Percentiles rank a stretch among this genome's conserved stretches.
phyloP scores from a whole-genome alignment of 441 rosid genomes.

The Adansonia grandidieri region DNA sequence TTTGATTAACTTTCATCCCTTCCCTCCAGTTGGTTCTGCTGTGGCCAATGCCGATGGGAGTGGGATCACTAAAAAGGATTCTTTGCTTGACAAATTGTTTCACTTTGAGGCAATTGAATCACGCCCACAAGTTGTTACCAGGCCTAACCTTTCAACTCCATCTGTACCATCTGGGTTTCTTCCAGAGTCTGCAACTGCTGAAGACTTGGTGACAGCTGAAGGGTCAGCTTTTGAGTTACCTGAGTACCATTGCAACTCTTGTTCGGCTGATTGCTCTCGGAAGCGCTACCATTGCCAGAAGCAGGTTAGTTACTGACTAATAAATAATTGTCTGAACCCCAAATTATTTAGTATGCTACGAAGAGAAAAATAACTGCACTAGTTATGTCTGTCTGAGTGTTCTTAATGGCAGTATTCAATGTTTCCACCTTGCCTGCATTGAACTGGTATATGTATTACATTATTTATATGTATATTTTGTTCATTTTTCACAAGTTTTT shows the following conservation, averaged over 20 bases:
- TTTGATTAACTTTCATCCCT: conserved; percentile 93
- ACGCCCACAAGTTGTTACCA: conserved; percentile 47
- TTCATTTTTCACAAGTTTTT: not conserved
- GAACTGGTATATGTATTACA: not conserved
- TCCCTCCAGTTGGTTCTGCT: conserved; percentile 53
- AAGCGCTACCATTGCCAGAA: conserved; percentile 98
- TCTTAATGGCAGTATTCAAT: not conserved
- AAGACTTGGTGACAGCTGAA: conserved; percentile 75
- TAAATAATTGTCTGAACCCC: not conserved
- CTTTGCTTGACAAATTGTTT: conserved; percentile 69
- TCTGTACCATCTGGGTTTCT: conserved; percentile 60
- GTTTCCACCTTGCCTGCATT: not conserved
- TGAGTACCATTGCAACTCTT: conserved; percentile 83
- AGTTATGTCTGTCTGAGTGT: not conserved
- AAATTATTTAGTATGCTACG: not conserved
- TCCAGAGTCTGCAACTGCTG: conserved; percentile 72
- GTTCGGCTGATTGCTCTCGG: conserved; percentile 98
- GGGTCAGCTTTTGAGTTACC: conserved; percentile 76
- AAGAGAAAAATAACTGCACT: not conserved
- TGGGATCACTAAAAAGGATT: conserved; percentile 48
- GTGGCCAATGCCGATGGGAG: conserved; percentile 42
- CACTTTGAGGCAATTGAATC: conserved; percentile 66
- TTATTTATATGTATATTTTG: not conserved
- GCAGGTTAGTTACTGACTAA: conserved; percentile 62
- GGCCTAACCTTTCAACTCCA: conserved; percentile 56